Conservation (phyloP, 371 early-diverging fungal species). For the Syncephalis plumigaleata region DNA sequence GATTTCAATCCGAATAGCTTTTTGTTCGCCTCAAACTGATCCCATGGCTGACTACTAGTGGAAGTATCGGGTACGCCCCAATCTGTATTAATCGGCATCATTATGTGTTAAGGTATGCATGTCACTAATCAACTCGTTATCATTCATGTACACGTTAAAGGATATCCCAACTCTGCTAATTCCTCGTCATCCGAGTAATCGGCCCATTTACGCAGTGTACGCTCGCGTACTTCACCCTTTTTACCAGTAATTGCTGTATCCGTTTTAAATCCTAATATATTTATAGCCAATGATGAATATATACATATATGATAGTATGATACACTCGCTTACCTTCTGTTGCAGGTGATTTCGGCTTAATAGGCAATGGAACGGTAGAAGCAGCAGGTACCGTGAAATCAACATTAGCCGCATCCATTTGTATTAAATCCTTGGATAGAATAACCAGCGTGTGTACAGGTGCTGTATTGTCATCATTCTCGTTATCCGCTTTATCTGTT, state of each 20-base stretch:
- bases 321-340: slow-evolving; percentile 21
- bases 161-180: slow-evolving; percentile 6
- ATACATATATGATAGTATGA: not conserved
- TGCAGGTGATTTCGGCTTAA: slow-evolving; percentile 9
- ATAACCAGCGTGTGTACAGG: slow-evolving; percentile 34
- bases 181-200: slow-evolving; percentile 34
- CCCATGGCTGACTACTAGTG: slow-evolving; percentile 43
- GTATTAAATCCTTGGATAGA: slow-evolving; percentile 46
- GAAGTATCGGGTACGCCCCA: slow-evolving; percentile 4
- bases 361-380: too few relatives aligned
- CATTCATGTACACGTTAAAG: not conserved
- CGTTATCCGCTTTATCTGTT: slow-evolving; percentile 17
- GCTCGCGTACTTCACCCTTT: slow-evolving; percentile 39
- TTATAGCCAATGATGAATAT: not conserved
- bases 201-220: slow-evolving; percentile 76
- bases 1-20: slow-evolving; percentile 86
- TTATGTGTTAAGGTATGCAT: not conserved
- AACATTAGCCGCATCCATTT: slow-evolving; percentile 31
- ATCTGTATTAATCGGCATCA: slow-evolving; percentile 4
- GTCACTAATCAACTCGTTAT: not conserved
- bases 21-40: slow-evolving; percentile 97
- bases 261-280: slow-evolving; percentile 49
- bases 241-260: slow-evolving; percentile 76
- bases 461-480: slow-evolving; percentile 22
- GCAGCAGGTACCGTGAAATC: slow-evolving; percentile 27